These are phyloP conservation scores for Cutaneotrichosporon sp. DNA, from an alignment of 1,284 basidiomycete species.

Conservation along the genomic window DNA sequence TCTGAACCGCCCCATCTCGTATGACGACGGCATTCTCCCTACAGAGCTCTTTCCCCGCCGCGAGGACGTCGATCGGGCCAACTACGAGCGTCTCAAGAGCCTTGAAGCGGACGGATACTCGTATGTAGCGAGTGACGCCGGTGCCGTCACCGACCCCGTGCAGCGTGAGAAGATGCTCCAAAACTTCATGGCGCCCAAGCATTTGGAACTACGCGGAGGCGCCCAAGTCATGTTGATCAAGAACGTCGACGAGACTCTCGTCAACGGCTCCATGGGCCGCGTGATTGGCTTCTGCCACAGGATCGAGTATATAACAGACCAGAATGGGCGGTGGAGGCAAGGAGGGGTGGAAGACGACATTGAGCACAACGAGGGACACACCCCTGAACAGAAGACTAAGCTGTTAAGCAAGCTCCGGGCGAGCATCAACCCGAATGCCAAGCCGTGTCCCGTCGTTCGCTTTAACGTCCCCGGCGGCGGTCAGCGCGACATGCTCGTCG, in stretches of 20 bases:
- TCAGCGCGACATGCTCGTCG: slow-evolving; percentile 57
- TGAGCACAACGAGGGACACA: slow-evolving; percentile 27
- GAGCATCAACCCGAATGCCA: slow-evolving; percentile 30
- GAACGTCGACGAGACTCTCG: slow-evolving; percentile 67
- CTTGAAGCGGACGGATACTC: slow-evolving; percentile 50
- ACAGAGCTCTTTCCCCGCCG: slow-evolving; percentile 84
- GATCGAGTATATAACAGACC: slow-evolving; percentile 26
- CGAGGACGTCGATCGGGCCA: slow-evolving; percentile 73
- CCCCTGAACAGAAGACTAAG: slow-evolving; percentile 45
- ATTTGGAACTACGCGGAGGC: slow-evolving; percentile 61
- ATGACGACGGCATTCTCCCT: slow-evolving; percentile 68
- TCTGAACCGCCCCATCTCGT: slow-evolving; percentile 55
- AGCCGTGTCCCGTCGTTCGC: slow-evolving; percentile 66
- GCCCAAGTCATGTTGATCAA: slow-evolving; percentile 69
- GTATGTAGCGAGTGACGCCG: slow-evolving; percentile 57
- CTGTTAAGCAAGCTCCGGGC: slow-evolving; percentile 36
- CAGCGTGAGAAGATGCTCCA: slow-evolving; percentile 63
- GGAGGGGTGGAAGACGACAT: slow-evolving; percentile 19
- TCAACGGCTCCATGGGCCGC: slow-evolving; percentile 76
- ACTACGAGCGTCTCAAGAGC: slow-evolving; percentile 58
- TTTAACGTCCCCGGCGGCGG: slow-evolving; percentile 63
- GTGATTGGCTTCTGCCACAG: slow-evolving; percentile 60
- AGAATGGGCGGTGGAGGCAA: slow-evolving; percentile 26
- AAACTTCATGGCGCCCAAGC: slow-evolving; percentile 65
- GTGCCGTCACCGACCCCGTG: slow-evolving; percentile 52